These are phyloP conservation scores for Raphanus hybrid DNA, from an alignment of 441 rosid species.

Conservation along the genomic window DNA sequence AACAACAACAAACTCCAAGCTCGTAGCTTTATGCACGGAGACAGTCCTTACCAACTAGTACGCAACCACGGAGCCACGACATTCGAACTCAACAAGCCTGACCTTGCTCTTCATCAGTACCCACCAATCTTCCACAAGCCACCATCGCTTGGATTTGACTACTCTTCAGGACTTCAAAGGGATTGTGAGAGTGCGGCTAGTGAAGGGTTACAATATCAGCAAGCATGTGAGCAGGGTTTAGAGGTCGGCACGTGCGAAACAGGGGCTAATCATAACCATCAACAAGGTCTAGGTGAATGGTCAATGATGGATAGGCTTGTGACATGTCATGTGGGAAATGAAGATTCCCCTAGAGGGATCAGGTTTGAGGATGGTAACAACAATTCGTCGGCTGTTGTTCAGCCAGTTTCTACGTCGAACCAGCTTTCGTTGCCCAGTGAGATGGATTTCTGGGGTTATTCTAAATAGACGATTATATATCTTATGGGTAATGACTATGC, in stretches of 20 bases:
- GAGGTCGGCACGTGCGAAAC: conserved; percentile 55
- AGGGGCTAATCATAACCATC: conserved; percentile 44
- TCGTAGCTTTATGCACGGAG: conserved; percentile 58
- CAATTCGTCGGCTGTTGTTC: conserved; percentile 46
- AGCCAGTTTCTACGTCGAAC: conserved; percentile 47
- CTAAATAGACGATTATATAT: conserved; percentile 43
- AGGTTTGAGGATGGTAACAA: conserved; percentile 52
- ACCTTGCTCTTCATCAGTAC: conserved; percentile 63
- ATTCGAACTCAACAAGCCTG: conserved; percentile 62
- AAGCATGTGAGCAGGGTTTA: conserved; percentile 55
- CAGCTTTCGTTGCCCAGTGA: conserved; percentile 74
- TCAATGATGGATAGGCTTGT: conserved; percentile 70
- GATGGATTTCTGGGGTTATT: conserved; percentile 96
- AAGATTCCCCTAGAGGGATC: conserved; percentile 57
- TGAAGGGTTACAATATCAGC: conserved; percentile 64
- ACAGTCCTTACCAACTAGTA: conserved; percentile 51
- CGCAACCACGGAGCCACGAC: conserved; percentile 48
- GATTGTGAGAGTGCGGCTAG: conserved; percentile 67
- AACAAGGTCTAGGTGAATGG: conserved; percentile 67
- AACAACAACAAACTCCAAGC: conserved; percentile 42
- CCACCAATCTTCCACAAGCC: conserved; percentile 45
- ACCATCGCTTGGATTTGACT: conserved; percentile 42
- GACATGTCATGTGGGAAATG: conserved; percentile 60
- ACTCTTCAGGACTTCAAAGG: conserved; percentile 59
- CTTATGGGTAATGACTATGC: background rate